Conservation (phyloP, 2,329 filamentous ascomycete species). For the Pestalotiopsis sp. region DNA sequence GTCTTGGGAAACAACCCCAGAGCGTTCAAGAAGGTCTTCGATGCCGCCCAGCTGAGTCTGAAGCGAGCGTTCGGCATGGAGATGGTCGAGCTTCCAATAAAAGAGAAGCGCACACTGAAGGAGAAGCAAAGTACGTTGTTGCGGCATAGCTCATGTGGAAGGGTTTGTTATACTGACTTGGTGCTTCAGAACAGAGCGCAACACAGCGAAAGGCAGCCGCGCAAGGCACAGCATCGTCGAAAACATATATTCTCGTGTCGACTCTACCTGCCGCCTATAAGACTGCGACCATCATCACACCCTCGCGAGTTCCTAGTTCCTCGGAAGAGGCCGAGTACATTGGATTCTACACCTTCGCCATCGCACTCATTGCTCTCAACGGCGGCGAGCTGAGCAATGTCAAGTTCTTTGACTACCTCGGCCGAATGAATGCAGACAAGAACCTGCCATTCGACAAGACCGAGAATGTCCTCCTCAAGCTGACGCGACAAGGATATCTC, state of each 20-base stretch:
- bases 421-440: slow-evolving; percentile 73
- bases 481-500: slow-evolving; percentile 84
- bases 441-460: slow-evolving; percentile 77
- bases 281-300: slow-evolving; percentile 66
- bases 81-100: slow-evolving; percentile 78
- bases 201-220: slow-evolving; percentile 39
- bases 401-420: slow-evolving; percentile 76
- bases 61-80: slow-evolving; percentile 85
- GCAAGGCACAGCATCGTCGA: slow-evolving; percentile 58
- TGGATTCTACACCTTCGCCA: slow-evolving; percentile 78
- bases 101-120: slow-evolving; percentile 79
- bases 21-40: slow-evolving; percentile 78
- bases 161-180: slow-evolving; percentile 2
- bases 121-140: slow-evolving; percentile 68
- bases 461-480: slow-evolving; percentile 71
- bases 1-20: slow-evolving; percentile 73
- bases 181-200: slow-evolving; percentile 33
- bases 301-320: slow-evolving; percentile 66
- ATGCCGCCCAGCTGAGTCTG: slow-evolving; percentile 73
- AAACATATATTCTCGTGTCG: slow-evolving; percentile 77
- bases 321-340: slow-evolving; percentile 78
- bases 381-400: slow-evolving; percentile 75
- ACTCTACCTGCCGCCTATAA: slow-evolving; percentile 71
- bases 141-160: neutral
- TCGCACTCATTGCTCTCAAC: slow-evolving; percentile 75